These are phyloP conservation scores for Candida caryicola DNA, from an alignment of 805 yeast genomes.

Conservation along the genomic window DNA sequence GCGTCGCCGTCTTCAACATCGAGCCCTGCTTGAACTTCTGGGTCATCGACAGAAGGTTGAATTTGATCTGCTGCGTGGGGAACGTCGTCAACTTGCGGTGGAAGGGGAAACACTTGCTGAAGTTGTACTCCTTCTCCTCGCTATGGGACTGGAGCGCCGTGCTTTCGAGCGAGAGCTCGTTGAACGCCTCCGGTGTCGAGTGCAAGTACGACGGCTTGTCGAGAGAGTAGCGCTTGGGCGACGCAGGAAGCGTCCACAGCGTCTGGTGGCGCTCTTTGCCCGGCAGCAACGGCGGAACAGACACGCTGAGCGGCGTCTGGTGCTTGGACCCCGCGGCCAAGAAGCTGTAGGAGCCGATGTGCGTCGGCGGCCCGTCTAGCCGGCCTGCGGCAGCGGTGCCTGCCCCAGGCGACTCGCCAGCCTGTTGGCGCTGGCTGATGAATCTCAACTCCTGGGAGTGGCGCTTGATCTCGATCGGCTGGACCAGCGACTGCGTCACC, in stretches of 20 bases:
- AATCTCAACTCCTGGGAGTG: conserved; percentile 3
- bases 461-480: conserved; percentile 11
- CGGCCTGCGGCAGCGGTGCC: too few relatives aligned
- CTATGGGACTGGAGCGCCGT: conserved; percentile 20
- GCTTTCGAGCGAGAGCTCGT: conserved; percentile 14
- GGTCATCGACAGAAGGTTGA: conserved; percentile 21
- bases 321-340: neutral
- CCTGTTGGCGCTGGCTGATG: neutral
- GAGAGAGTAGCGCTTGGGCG: conserved; percentile 1
- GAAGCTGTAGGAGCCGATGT: neutral
- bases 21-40: conserved; percentile 20
- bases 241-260: neutral
- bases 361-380: too few relatives aligned
- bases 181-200: conserved; percentile 12
- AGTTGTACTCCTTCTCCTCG: conserved; percentile 58
- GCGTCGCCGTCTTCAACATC: conserved; percentile 24
- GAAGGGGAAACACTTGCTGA: conserved; percentile 79
- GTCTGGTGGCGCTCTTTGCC: neutral
- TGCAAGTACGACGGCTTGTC: conserved; percentile 3
- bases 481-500: conserved; percentile 3
- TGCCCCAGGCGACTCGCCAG: neutral
- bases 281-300: neutral
- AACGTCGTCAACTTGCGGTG: conserved; percentile 58
- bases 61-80: conserved; percentile 53
- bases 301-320: neutral